Conservation (phyloP, 2,329 filamentous ascomycete species). For the Colletotrichum lindemuthianum region DNA sequence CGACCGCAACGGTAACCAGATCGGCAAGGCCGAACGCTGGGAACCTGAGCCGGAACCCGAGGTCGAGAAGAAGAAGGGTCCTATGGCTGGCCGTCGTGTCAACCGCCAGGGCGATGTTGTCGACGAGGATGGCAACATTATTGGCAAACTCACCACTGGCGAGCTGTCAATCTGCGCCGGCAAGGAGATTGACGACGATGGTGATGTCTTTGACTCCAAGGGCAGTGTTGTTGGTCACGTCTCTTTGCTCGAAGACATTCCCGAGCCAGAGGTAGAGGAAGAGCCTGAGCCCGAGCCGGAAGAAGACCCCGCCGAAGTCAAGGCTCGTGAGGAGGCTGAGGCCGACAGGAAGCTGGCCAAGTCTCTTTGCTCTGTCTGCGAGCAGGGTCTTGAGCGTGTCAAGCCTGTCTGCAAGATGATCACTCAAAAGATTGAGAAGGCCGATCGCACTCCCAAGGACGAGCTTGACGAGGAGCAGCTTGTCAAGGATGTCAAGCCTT, state of each 20-base stretch:
- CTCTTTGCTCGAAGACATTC: constrained; percentile 70
- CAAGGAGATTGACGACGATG: constrained; percentile 76
- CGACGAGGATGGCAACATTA: constrained; percentile 66
- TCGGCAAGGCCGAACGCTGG: constrained; percentile 70
- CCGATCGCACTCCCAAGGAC: constrained; percentile 83
- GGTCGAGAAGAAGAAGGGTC: constrained; percentile 62
- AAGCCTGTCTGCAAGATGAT: constrained; percentile 89
- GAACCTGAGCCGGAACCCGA: constrained; percentile 56
- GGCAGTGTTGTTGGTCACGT: constrained; percentile 75
- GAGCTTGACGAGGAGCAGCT: constrained; percentile 91
- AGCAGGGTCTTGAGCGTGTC: constrained; percentile 84
- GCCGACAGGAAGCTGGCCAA: constrained; percentile 80
- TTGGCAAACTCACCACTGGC: constrained; percentile 77
- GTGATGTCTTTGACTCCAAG: constrained; percentile 76
- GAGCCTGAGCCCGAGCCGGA: constrained; percentile 59
- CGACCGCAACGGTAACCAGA: constrained; percentile 75
- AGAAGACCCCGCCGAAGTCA: constrained; percentile 58
- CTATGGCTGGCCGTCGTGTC: constrained; percentile 63
- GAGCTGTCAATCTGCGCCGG: constrained; percentile 71
- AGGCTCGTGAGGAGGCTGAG: constrained; percentile 66
- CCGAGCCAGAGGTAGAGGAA: constrained; percentile 43
- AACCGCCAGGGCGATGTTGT: constrained; percentile 69
- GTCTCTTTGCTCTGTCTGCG: constrained; percentile 77
- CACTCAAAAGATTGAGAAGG: constrained; percentile 82
- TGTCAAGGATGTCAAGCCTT: constrained; percentile 84